Percentiles rank a stretch among this genome's conserved stretches.
phyloP scores from a whole-genome alignment of 805 yeast genomes.

The Candida namnaoensis region DNA sequence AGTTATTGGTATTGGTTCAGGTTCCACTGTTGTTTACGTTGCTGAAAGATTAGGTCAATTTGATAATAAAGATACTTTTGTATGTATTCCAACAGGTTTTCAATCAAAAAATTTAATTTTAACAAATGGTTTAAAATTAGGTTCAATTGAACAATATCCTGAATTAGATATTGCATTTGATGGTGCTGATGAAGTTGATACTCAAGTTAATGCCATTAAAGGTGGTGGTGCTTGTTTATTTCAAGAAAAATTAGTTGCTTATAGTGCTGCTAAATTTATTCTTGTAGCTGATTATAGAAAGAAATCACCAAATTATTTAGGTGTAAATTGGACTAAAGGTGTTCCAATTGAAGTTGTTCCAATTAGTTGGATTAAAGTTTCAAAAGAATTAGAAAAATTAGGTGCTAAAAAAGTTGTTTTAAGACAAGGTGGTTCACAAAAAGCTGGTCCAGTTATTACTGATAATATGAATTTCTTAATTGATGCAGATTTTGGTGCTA shows the following conservation, averaged over 20 bases:
- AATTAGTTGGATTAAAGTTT: conserved; percentile 71
- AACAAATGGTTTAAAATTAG: conserved; percentile 70
- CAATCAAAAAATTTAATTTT: conserved; percentile 84
- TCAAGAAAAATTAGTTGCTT: conserved; percentile 92
- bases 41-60: conserved; percentile 87
- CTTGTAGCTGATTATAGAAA: conserved; percentile 92
- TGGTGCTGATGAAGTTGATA: conserved; percentile 97
- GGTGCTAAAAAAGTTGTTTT: conserved; percentile 59
- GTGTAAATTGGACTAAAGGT: conserved; percentile 80
- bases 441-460: conserved; percentile 96
- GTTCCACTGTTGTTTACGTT: conserved; percentile 94
- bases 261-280: conserved; percentile 65
- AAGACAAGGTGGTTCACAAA: conserved; percentile 83
- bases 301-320: conserved; percentile 57
- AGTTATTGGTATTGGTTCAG: conserved; percentile 92
- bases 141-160: conserved; percentile 77
- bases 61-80: conserved; percentile 42
- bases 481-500: conserved; percentile 87
- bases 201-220: conserved; percentile 74
- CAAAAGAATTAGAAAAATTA: conserved; percentile 46
- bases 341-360: conserved; percentile 96
- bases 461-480: conserved; percentile 91
- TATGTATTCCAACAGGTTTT: conserved; percentile 94
- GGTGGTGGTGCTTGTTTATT: conserved; percentile 99
- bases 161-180: conserved; percentile 89